phyloP scores from a whole-genome alignment of 2,329 filamentous ascomycete genomes.

The Trichoderma afroharzianum region DNA sequence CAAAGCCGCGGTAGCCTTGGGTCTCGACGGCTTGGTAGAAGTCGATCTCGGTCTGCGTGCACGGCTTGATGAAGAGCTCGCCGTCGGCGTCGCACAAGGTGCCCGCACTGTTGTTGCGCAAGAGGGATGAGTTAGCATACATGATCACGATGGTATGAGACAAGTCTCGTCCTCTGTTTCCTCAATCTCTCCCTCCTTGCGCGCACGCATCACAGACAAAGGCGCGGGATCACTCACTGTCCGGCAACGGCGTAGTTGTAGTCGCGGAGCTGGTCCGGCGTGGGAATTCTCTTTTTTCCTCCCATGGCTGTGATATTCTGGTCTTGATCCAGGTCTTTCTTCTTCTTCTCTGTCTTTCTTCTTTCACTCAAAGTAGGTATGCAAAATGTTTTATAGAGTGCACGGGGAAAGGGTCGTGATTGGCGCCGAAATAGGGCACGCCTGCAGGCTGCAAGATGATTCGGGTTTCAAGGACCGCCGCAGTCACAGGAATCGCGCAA shows the following conservation, averaged over 20 bases:
- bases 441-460: background rate
- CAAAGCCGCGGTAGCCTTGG: slow-evolving; percentile 66
- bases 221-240: slow-evolving; percentile 60
- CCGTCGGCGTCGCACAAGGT: slow-evolving; percentile 82
- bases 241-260: slow-evolving; percentile 78
- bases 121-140: background rate
- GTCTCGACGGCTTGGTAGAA: slow-evolving; percentile 75
- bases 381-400: background rate
- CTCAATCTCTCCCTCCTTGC: background rate
- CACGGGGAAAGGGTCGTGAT: background rate
- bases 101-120: slow-evolving; percentile 63
- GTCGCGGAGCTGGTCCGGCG: slow-evolving; percentile 58
- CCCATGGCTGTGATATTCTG: background rate
- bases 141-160: background rate
- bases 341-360: background rate
- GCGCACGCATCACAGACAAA: background rate
- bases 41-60: slow-evolving; percentile 75
- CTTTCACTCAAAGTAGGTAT: background rate
- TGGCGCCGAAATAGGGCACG: background rate
- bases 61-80: slow-evolving; percentile 89
- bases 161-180: background rate
- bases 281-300: slow-evolving; percentile 41
- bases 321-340: background rate
- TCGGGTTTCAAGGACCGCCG: slow-evolving; percentile 12
- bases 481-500: slow-evolving; percentile 10